phyloP scores from a whole-genome alignment of 306 rosid genomes.

The Rubus parviflorus region DNA sequence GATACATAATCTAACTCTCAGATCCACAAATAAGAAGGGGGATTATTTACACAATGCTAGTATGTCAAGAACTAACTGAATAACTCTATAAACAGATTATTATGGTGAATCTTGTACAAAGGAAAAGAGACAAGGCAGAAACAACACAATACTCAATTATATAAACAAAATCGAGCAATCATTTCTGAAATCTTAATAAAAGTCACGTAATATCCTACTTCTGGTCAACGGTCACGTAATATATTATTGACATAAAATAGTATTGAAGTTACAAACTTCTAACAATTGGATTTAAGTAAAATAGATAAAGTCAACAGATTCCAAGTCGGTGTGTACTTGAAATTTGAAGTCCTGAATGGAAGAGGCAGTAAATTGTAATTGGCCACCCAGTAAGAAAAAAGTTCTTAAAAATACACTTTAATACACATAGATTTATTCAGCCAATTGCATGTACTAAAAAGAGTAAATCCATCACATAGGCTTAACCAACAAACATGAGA shows the following conservation, averaged over 20 bases:
- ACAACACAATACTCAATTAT: background rate
- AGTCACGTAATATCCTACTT: background rate
- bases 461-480: background rate
- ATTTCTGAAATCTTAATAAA: background rate
- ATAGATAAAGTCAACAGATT: background rate
- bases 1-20: background rate
- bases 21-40: background rate
- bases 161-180: background rate
- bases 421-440: background rate
- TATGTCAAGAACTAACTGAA: background rate
- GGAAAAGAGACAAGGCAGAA: background rate
- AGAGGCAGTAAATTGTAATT: background rate
- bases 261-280: background rate
- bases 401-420: background rate
- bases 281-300: background rate
- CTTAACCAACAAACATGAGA: background rate
- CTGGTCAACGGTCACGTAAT: background rate
- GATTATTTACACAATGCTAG: background rate
- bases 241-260: background rate
- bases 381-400: background rate
- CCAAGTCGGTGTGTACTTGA: background rate
- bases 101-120: background rate
- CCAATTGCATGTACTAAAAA: background rate
- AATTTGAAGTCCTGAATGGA: background rate
- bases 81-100: background rate